Percentiles rank a stretch among this genome's conserved stretches.
Evolutionary conservation across 192 early-diverging fungal species (phyloP).

Genomic region (Coemansia sp.): DNA sequence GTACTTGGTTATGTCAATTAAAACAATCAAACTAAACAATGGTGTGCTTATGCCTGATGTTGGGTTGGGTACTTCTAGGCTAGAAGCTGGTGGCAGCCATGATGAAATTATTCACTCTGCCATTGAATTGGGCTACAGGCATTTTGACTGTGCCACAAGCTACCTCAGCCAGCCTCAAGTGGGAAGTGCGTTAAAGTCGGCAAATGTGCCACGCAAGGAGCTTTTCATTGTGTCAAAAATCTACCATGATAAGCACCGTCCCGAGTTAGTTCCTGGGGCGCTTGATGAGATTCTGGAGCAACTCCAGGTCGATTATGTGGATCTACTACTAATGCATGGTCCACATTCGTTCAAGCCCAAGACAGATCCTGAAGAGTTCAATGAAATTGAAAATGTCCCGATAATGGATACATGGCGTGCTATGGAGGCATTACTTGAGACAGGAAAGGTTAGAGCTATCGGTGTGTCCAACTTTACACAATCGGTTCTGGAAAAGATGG

Average conservation of each 20-base stretch:
- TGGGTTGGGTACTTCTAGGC: slow-evolving; percentile 66
- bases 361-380: too few species aligned
- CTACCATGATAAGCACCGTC: slow-evolving; percentile 64
- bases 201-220: slow-evolving; percentile 62
- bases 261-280: slow-evolving; percentile 61
- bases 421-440: slow-evolving; percentile 74
- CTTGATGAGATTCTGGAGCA: slow-evolving; percentile 66
- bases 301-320: slow-evolving; percentile 72
- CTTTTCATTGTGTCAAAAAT: slow-evolving; percentile 82
- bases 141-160: slow-evolving; percentile 65
- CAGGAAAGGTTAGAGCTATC: slow-evolving; percentile 73
- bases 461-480: slow-evolving; percentile 83
- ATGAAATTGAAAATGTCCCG: slow-evolving; percentile 52
- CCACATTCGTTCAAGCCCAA: slow-evolving; percentile 62
- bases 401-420: slow-evolving; percentile 75
- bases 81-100: slow-evolving; percentile 54
- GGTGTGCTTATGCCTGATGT: slow-evolving; percentile 64
- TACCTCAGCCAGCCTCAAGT: slow-evolving; percentile 81
- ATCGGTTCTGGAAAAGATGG: slow-evolving; percentile 62
- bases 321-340: slow-evolving; percentile 86
- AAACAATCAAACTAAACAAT: slow-evolving; percentile 59
- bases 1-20: slow-evolving; percentile 13
- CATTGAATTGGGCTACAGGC: slow-evolving; percentile 66
- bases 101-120: slow-evolving; percentile 61
- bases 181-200: slow-evolving; percentile 67